These are phyloP conservation scores for Aureobasidium vineae DNA, from an alignment of 2,329 filamentous ascomycete genomes.

Conservation along the genomic window DNA sequence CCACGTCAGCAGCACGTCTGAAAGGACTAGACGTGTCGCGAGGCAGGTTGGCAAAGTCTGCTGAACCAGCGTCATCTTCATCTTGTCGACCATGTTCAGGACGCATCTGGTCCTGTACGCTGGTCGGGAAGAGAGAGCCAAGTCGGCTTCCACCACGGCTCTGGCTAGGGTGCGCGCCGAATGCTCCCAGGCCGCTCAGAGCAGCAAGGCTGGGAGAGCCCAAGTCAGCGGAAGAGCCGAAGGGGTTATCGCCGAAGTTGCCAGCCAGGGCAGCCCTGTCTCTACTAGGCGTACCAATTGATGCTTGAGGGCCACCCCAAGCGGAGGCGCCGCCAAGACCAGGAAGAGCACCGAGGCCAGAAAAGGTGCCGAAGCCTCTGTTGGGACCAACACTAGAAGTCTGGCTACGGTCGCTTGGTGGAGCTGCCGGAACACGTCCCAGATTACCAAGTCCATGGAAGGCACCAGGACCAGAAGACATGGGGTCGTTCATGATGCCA, in stretches of 20 bases:
- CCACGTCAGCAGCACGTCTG: conserved; percentile 31
- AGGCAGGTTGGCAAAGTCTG: conserved; percentile 32
- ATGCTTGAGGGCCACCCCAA: conserved; percentile 62
- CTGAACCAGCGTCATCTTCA: conserved; percentile 54
- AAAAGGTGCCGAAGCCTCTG: conserved; percentile 67
- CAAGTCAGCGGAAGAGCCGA: conserved; percentile 75
- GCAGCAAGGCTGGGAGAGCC: conserved; percentile 71
- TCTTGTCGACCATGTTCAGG: conserved; percentile 49
- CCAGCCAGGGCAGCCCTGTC: conserved; percentile 53
- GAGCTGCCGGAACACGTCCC: conserved; percentile 48
- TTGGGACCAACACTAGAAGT: conserved; percentile 79
- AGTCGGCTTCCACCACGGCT: conserved; percentile 64
- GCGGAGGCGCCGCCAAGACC: conserved; percentile 59
- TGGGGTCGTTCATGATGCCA: conserved; percentile 48
- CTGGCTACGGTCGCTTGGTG: conserved; percentile 85
- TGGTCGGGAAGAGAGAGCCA: conserved; percentile 79
- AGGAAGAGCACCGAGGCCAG: conserved; percentile 49
- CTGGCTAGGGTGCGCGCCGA: conserved; percentile 55
- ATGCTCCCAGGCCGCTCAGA: conserved; percentile 65
- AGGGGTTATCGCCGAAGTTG: conserved; percentile 55
- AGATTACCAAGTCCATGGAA: conserved; percentile 39
- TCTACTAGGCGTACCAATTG: conserved; percentile 70
- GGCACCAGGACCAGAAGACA: conserved; percentile 30
- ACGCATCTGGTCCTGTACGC: conserved; percentile 91
- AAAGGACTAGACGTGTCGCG: conserved; percentile 60